Evolutionary conservation across 164 flowering plant species (phyloP), one percentile per base, ranked within the genome.

Genomic region (Akebia trifoliata): DNA sequence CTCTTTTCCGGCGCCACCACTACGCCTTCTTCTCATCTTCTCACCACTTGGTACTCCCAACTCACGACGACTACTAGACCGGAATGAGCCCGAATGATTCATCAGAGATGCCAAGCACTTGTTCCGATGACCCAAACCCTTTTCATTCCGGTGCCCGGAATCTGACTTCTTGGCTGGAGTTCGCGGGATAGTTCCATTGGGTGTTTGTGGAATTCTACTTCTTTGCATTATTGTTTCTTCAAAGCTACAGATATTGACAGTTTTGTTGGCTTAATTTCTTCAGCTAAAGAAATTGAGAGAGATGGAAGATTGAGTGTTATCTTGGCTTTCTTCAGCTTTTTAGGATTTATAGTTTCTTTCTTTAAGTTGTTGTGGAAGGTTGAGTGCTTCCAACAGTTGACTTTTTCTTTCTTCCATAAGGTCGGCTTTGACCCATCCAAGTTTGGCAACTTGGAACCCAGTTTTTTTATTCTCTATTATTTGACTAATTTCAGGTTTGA

Each of bases 121-220:
- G 21, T n/a, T 29, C 4, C 54, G 29, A 14, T 18, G 54, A 20
- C 50, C 24, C 54, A 24, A 8, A 17, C 12, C 30, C 21, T 18
- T 10, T 17, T 11, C 37, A 32, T 15, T 22, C 30, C 29, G 0
- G n/a, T 30, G 50, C 4, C 24, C 24, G 8, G 22, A 17, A 20
- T 6, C 47, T 47, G 31, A 47, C 25, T 20, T 22, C 24, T 21
- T 43, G 18, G 22, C 25, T n/a, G n/a, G n/a, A n/a, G n/a, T n/a
- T n/a, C n/a, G n/a, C n/a, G n/a, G 10, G 10, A 34, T 34, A 34
- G 37, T 47, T n/a, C 8, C n/a, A n/a, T n/a, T 47, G n/a, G 50
- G 50, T 7, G 31, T n/a, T 47, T 47, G 50, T 26, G 50, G 50
- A 10, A 50, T 31, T 24, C 32, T 50, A 18, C n/a, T 50, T 50